Evolutionary conservation across 768 basidiomycete species (phyloP).

Genomic region (Pseudohyphozyma bogoriensis): DNA sequence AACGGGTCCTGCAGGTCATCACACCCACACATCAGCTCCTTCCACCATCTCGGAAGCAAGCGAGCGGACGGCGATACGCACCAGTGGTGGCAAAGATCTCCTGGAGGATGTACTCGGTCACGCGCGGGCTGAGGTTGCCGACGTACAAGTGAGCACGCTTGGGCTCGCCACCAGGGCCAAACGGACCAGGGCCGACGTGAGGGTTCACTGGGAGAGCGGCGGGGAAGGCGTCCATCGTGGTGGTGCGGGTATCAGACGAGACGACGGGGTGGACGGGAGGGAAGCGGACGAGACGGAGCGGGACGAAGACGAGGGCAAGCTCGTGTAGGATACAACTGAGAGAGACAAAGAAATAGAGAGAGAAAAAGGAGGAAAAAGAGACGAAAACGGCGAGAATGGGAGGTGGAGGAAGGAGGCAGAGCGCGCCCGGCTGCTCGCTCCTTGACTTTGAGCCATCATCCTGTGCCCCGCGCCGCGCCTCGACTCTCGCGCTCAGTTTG

Average conservation of each 20-base stretch:
- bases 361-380: not conserved
- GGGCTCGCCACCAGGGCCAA: constrained; percentile 6
- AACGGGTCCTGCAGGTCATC: constrained; percentile 60
- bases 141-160: constrained; percentile 88
- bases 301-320: not conserved
- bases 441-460: not conserved
- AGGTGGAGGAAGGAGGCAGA: not conserved
- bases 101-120: constrained; percentile 98
- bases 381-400: not conserved
- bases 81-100: constrained; percentile 48
- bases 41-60: not conserved
- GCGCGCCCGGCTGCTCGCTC: not conserved
- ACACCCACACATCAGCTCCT: not conserved
- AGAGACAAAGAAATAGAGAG: not conserved
- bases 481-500: not conserved
- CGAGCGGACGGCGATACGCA: not conserved
- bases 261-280: not conserved
- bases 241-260: not conserved
- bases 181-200: not conserved
- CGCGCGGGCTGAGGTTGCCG: constrained; percentile 92
- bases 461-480: too few species aligned
- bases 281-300: not conserved
- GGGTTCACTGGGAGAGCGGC: not conserved
- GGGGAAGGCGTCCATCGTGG: constrained; percentile 2
- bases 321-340: not conserved